Evolutionary conservation across 2,329 filamentous ascomycete species (phyloP), one percentile per base, ranked within the genome.

Genomic region (Alternaria arborescens): DNA sequence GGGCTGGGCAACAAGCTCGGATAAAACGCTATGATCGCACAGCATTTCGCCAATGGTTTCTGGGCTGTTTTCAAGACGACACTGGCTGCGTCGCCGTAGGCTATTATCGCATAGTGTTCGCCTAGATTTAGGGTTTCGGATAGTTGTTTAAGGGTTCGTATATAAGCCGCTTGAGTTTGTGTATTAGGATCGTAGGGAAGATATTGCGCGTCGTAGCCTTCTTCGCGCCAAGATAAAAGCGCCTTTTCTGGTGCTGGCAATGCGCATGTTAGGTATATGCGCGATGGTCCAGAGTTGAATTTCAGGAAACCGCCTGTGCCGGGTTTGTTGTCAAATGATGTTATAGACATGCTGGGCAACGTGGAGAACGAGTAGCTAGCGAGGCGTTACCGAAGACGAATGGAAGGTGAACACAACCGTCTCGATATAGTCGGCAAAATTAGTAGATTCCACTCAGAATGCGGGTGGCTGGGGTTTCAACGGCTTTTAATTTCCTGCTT

Each of bases 11-110:
- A 68, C 6, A 67, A 30, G 5, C 76, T 70, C 0, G 81, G 81
- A 60, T 83, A 83, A 68, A 81, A 83, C 3, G 76, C 76, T 26
- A 82, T 69, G 5, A 83, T 71, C 1, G 79, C 78, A 54, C 70
- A 73, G 61, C 78, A 76, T 55, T 79, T 77, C 6, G 77, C 71
- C 53, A 81, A 67, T 0, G 81, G 79, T 57, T 82, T 81, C 53
- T 74, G 69, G n/a, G 77, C 75, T 14, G 71, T 70, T 50, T 78
- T 77, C n/a, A 83, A 73, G 30, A 77, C 77, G 22, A 74, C 64
- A 32, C 74, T 73, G 4, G 81, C 81, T 6, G 81, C 81, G 24
- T 74, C 71, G 20, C 78, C 79, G 64, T 79, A 83, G 14, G 80
- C 78, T 58, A 78, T 61, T 11, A 78, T 60, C 22, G 72, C 78